Evolutionary conservation across 169 alveolate genomes (phyloP).

Genomic region (Pseudocohnilembus persalinus): DNA sequence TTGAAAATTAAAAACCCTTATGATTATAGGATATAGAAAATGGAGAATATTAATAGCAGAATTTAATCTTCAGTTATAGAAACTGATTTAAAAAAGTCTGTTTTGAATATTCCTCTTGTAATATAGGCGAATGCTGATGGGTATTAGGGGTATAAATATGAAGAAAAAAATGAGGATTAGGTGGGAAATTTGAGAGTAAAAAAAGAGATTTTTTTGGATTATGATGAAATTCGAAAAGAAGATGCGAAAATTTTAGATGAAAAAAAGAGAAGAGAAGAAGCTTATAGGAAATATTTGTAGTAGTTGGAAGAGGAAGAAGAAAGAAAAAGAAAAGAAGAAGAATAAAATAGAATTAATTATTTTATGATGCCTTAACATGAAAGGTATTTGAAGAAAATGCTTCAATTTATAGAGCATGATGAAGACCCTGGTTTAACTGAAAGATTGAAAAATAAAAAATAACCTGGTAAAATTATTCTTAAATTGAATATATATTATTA

Average conservation of each 20-base stretch:
- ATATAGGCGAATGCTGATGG: not conserved
- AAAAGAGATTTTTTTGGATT: not conserved
- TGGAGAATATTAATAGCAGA: not conserved
- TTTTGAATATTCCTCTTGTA: not conserved
- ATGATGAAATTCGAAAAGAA: not conserved
- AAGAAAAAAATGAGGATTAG: not conserved
- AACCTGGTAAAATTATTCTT: too few relatives aligned
- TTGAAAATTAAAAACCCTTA: not conserved
- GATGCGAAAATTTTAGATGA: not conserved
- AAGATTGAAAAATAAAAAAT: too few relatives aligned
- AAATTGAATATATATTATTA: too few relatives aligned
- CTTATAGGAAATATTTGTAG: not conserved
- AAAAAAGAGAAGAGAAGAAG: not conserved
- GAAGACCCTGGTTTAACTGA: not conserved
- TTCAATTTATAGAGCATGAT: not conserved
- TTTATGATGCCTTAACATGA: not conserved
- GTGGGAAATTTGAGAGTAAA: not conserved
- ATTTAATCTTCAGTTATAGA: not conserved
- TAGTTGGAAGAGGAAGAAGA: not conserved
- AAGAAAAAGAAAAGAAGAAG: not conserved
- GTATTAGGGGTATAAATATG: not conserved
- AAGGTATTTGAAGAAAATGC: not conserved
- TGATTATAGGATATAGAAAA: not conserved
- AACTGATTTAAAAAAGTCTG: not conserved
- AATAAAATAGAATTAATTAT: not conserved